Evolutionary conservation across 2,329 filamentous ascomycete species (phyloP).

Genomic region (Rhytidhysteron rufulum): DNA sequence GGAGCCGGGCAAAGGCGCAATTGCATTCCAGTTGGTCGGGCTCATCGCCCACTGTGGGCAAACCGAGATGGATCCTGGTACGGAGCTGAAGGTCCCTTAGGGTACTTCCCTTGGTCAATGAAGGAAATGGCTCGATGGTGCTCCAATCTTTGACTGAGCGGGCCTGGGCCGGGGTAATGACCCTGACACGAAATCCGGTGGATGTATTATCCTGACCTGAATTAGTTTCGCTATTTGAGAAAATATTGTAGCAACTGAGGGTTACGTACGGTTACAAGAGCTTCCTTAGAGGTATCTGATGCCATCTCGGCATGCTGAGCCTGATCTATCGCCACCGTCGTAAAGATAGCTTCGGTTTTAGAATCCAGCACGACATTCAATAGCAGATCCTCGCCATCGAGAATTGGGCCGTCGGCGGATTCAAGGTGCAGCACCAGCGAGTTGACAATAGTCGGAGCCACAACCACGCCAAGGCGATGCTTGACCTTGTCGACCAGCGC

Average conservation of each 20-base stretch:
- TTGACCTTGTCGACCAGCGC: neutral
- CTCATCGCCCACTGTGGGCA: slow-evolving; percentile 6
- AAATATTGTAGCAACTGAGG: no score
- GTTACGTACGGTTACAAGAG: no score
- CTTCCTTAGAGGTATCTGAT: slow-evolving; percentile 2
- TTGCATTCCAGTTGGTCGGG: slow-evolving; percentile 19
- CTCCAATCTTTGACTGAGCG: slow-evolving; percentile 9
- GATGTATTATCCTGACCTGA: no score
- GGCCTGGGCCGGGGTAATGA: slow-evolving; percentile 23
- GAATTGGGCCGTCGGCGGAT: slow-evolving; percentile 17
- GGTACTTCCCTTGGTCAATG: slow-evolving; percentile 10
- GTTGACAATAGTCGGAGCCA: neutral
- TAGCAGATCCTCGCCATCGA: slow-evolving; percentile 23
- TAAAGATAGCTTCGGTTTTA: slow-evolving; percentile 19
- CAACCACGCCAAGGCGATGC: neutral
- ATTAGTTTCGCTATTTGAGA: no score
- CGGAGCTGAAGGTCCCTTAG: slow-evolving; percentile 20
- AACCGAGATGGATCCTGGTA: slow-evolving; percentile 16
- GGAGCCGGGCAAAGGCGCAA: slow-evolving; percentile 19
- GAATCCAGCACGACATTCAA: slow-evolving; percentile 16
- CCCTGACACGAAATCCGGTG: slow-evolving; percentile 20
- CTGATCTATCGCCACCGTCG: slow-evolving; percentile 13
- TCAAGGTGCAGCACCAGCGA: slow-evolving; percentile 18
- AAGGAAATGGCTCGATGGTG: slow-evolving; percentile 9
- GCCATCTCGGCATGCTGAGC: neutral